Evolutionary conservation across 257 asterid species (phyloP).

Genomic region (Rehmannia glutinosa): DNA sequence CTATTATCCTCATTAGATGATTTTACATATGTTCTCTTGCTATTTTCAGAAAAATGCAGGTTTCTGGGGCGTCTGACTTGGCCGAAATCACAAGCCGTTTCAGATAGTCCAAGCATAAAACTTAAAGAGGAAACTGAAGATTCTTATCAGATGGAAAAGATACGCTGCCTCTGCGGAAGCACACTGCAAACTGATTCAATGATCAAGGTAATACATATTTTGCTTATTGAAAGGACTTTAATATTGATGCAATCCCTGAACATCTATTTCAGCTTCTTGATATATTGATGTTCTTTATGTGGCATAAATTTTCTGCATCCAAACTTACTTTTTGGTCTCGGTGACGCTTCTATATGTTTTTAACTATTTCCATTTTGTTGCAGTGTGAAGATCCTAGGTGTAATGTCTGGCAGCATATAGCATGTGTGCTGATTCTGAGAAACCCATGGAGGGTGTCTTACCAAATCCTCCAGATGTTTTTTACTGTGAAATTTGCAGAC

Average conservation of each 20-base stretch:
- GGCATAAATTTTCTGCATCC: slow-evolving; percentile 1
- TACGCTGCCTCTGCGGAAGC: slow-evolving; percentile 89
- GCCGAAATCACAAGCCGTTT: slow-evolving; percentile 73
- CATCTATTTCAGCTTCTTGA: slow-evolving; percentile 3
- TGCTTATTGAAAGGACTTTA: slow-evolving; percentile 14
- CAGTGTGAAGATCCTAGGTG: slow-evolving; percentile 96
- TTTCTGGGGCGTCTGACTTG: slow-evolving; percentile 68
- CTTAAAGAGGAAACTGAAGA: slow-evolving; percentile 66
- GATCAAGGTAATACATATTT: slow-evolving; percentile 56
- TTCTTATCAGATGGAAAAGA: slow-evolving; percentile 54
- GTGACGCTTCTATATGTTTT: neutral
- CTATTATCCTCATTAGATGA: neutral
- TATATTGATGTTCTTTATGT: slow-evolving; percentile 4
- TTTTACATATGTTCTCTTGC: slow-evolving; percentile 7
- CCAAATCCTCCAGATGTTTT: slow-evolving; percentile 68
- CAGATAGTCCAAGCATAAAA: slow-evolving; percentile 53
- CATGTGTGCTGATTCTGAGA: slow-evolving; percentile 90
- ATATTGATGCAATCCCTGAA: neutral
- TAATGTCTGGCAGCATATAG: slow-evolving; percentile 89
- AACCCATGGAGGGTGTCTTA: slow-evolving; percentile 63
- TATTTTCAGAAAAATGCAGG: slow-evolving; percentile 84
- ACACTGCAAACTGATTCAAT: slow-evolving; percentile 64
- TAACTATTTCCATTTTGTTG: slow-evolving; percentile 24
- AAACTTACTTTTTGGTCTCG: neutral
- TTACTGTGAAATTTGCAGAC: slow-evolving; percentile 92